Evolutionary conservation across 1,139 yeast species (phyloP), one percentile per base, ranked within the genome.

Genomic region (Meyerozyma athensensis): DNA sequence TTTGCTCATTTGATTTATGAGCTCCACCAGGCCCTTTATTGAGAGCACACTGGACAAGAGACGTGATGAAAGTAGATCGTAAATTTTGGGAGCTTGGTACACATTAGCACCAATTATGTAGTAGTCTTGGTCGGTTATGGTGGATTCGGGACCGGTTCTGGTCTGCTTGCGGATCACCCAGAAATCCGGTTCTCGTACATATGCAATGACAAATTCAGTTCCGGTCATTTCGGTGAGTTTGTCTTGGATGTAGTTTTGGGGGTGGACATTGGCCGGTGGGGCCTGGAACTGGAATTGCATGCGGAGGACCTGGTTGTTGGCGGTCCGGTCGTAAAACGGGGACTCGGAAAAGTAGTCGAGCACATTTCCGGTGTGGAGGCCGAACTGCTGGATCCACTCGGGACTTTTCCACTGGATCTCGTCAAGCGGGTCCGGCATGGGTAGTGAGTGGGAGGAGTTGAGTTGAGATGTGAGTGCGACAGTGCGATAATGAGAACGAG

Each of bases 341-440:
- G 96, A 86, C 48, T 86, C 86, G 4, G 96, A 71, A 56, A 94
- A 89, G 61, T 92, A 92, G 45, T 92, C 98, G 14, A 92, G 71
- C 2, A 92, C 96, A 54, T 90, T 92, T 39, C 83, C 95, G 0
- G 95, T 84, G 37, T 89, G 74, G 19, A 92, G 74, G 0, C 96
- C 96, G 54, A 82, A 78, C 42, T 81, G 78, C 56, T 87, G 96
- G 47, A 92, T 87, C 90, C 96, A 92, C 59, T 92, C 98, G 1
- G 98, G 98, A 5, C 94, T 84, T 47, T 90, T 79, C 98, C 98
- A 92, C 59, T 90, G 97, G 36, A 92, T 73, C 55, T 92, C 97
- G 55, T 90, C 97, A 35, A 87, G 65, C 7, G 74, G 74, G 37
- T 58, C 65, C 9, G 50, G 21, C 48, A 47, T 46, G 10, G 6